Percentiles rank a stretch among this genome's conserved stretches.
Conservation (phyloP, 495 filamentous ascomycete genomes). For the Aspergillus egyptiacus region DNA sequence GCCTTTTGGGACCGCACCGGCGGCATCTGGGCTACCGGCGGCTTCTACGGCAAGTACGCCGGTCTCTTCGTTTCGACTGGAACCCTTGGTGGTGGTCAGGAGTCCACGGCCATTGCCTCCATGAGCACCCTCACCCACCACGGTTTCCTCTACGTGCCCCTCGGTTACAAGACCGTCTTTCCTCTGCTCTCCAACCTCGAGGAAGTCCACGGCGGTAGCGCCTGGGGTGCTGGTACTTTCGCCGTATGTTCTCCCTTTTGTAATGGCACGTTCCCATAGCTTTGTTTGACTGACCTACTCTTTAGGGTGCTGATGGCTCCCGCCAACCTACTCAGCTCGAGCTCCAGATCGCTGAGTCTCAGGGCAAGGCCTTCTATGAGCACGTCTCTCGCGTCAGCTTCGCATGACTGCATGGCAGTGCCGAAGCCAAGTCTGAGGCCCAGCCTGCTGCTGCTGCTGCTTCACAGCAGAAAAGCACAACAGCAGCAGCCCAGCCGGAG, state of each 20-base stretch:
- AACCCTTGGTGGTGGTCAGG: slow-evolving; percentile 83
- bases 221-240: slow-evolving; percentile 96
- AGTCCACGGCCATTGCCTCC: slow-evolving; percentile 73
- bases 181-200: slow-evolving; percentile 55
- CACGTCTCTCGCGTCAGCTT: slow-evolving; percentile 65
- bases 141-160: slow-evolving; percentile 90
- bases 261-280: neutral
- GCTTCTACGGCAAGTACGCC: slow-evolving; percentile 84
- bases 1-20: slow-evolving; percentile 81
- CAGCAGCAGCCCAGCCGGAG: slow-evolving; percentile 16
- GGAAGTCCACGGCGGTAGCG: slow-evolving; percentile 76
- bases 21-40: slow-evolving; percentile 63
- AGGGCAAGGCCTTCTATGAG: slow-evolving; percentile 85
- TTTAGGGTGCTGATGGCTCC: slow-evolving; percentile 61
- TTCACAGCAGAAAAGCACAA: slow-evolving; percentile 12
- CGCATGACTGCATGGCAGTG: slow-evolving; percentile 74
- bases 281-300: slow-evolving; percentile 11
- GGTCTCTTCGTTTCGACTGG: slow-evolving; percentile 87
- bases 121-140: slow-evolving; percentile 91
- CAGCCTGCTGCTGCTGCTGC: slow-evolving; percentile 23
- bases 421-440: slow-evolving; percentile 30
- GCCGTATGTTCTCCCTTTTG: slow-evolving; percentile 46
- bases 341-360: slow-evolving; percentile 67
- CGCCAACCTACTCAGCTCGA: slow-evolving; percentile 72
- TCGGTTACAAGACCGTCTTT: slow-evolving; percentile 86